phyloP scores from a whole-genome alignment of 441 rosid genomes.

The Pelargonium citronellum region DNA sequence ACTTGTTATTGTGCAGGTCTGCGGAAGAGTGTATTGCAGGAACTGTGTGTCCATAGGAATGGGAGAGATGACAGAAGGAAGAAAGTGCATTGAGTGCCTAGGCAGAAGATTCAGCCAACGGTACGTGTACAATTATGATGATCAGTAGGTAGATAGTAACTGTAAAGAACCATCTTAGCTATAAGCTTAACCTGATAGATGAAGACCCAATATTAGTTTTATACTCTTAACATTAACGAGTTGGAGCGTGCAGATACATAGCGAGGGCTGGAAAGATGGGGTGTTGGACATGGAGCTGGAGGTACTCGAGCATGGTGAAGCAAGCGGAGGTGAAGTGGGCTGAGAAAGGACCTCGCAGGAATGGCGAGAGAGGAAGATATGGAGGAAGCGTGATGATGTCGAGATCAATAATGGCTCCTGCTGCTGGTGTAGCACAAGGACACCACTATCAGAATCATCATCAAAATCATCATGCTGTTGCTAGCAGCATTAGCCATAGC shows the following conservation, averaged over 20 bases:
- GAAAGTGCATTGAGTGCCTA: constrained; percentile 51
- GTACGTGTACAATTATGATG: constrained; percentile 20
- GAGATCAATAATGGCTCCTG: constrained; percentile 17
- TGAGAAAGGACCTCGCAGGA: constrained; percentile 54
- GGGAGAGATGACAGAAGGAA: constrained; percentile 64
- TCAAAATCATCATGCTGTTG: not conserved
- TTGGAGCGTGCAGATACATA: constrained; percentile 39
- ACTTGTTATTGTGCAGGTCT: constrained; percentile 34
- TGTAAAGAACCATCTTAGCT: no score
- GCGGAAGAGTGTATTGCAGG: constrained; percentile 61
- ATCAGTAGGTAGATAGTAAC: no score
- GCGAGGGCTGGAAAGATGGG: constrained; percentile 43
- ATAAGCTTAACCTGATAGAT: no score
- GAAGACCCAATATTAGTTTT: no score
- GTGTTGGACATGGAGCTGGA: constrained; percentile 29
- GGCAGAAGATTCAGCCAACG: constrained; percentile 53
- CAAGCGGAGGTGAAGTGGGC: constrained; percentile 64
- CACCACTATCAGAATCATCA: constrained; percentile 1
- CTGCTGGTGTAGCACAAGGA: not conserved
- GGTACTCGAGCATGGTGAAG: constrained; percentile 36
- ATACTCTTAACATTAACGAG: no score
- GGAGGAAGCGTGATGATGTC: constrained; percentile 28
- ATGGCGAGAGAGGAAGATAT: constrained; percentile 25
- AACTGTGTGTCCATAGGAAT: constrained; percentile 43
- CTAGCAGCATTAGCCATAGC: constrained; percentile 19